A percentile compares a stretch with the other conserved stretches of the same genome.
Conservation (phyloP, 495 filamentous ascomycete species). For the Glonium stellatum region DNA sequence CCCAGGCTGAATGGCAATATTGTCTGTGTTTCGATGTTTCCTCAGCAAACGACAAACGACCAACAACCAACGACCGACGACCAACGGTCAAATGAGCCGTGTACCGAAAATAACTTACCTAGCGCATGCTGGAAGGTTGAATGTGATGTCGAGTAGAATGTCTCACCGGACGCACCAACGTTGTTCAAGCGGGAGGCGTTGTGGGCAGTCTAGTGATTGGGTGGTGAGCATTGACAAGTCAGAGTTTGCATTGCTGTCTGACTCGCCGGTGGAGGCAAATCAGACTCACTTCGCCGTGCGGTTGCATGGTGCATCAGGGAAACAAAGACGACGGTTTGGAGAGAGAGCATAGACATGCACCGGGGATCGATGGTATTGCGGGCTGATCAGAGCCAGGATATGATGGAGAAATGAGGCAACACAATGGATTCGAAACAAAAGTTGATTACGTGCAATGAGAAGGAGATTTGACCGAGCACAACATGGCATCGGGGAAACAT, state of each 20-base stretch:
- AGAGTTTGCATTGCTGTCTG: too few species aligned
- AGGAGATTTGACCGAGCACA: background rate
- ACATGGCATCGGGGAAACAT: background rate
- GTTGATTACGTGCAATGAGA: background rate
- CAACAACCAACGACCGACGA: too few species aligned
- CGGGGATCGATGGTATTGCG: constrained; percentile 1
- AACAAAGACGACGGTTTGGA: background rate
- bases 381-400: background rate
- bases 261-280: background rate
- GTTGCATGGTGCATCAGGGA: background rate
- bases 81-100: background rate
- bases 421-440: background rate
- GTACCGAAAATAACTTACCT: background rate
- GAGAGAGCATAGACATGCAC: constrained; percentile 1
- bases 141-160: background rate
- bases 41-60: background rate
- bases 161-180: background rate
- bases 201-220: background rate
- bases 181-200: background rate
- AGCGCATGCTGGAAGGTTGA: background rate
- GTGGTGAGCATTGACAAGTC: background rate
- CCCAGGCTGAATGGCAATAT: background rate
- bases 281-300: background rate
- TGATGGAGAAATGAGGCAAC: background rate
- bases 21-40: background rate